Conservation (phyloP, 2,329 filamentous ascomycete species). For the Bipolaris cookei region DNA sequence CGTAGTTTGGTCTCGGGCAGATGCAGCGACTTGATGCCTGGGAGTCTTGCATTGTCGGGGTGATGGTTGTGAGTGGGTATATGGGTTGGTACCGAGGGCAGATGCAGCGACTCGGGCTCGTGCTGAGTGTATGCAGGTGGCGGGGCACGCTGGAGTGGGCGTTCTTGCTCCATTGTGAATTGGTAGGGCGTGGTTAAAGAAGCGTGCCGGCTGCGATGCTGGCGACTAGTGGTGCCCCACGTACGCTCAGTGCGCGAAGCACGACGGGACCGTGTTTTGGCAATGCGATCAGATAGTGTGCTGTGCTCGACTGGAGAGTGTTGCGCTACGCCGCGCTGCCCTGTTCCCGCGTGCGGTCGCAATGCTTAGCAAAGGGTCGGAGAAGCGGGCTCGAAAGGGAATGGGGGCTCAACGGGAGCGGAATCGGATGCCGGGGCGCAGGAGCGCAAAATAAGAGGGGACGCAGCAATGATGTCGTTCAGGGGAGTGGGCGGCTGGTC, state of each 20-base stretch:
- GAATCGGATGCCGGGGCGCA: constrained; percentile 15
- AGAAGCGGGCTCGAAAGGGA: constrained; percentile 21
- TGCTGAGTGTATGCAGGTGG: constrained; percentile 54
- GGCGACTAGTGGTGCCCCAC: constrained; percentile 20
- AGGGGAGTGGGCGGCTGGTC: constrained; percentile 12
- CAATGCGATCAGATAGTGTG: background rate
- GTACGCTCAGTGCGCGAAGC: constrained; percentile 5
- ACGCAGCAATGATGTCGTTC: constrained; percentile 22
- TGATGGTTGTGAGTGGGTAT: constrained; percentile 29
- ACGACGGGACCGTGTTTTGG: background rate
- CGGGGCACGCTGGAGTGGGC: constrained; percentile 46
- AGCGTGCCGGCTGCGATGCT: constrained; percentile 4
- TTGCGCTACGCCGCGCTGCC: no score
- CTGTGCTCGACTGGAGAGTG: constrained; percentile 11
- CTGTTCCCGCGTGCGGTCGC: background rate
- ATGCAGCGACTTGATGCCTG: constrained; percentile 54
- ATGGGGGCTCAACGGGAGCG: constrained; percentile 22
- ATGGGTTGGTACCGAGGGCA: constrained; percentile 53
- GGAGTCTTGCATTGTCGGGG: constrained; percentile 44
- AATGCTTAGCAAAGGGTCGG: constrained; percentile 14
- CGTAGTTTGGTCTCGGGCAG: constrained; percentile 42
- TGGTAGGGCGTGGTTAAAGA: background rate
- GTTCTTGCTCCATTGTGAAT: constrained; percentile 40
- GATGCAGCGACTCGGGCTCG: constrained; percentile 49
- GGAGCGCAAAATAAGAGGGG: constrained; percentile 16